phyloP scores from a whole-genome alignment of 2,329 filamentous ascomycete genomes.

The Claviceps purpurea region DNA sequence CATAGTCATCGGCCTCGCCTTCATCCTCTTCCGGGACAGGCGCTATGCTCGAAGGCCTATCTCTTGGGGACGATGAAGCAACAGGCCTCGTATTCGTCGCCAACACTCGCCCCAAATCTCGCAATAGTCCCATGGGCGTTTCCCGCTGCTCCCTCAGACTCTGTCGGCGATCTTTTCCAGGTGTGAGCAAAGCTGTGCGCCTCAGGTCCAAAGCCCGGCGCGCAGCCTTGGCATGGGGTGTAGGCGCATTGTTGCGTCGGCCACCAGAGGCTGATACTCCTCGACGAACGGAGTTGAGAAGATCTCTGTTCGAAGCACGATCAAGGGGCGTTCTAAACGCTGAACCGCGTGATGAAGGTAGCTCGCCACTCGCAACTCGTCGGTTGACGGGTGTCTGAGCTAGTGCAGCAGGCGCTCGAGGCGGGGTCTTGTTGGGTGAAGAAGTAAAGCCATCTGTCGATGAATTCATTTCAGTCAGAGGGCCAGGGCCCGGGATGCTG shows the following conservation, averaged over 20 bases:
- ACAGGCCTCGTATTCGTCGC: constrained; percentile 34
- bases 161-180: constrained; percentile 42
- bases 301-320: constrained; percentile 20
- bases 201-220: constrained; percentile 44
- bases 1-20: constrained; percentile 16
- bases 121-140: constrained; percentile 39
- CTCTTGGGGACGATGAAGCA: constrained; percentile 30
- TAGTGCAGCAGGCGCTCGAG: constrained; percentile 12
- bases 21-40: constrained; percentile 21
- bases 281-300: constrained; percentile 25
- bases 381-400: constrained; percentile 14
- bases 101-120: constrained; percentile 39
- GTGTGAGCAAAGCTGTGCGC: constrained; percentile 45
- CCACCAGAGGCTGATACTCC: constrained; percentile 33
- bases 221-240: constrained; percentile 49
- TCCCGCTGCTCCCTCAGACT: constrained; percentile 43
- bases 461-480: background rate
- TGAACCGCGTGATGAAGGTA: constrained; percentile 25
- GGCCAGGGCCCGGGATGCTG: background rate
- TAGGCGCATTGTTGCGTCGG: constrained; percentile 31
- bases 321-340: constrained; percentile 29
- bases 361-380: constrained; percentile 19
- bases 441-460: constrained; percentile 1
- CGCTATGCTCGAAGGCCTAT: constrained; percentile 15
- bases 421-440: constrained; percentile 4